Percentiles rank a stretch among this genome's conserved stretches.
These are phyloP conservation scores for Hyaloscypha bicolor DNA, from an alignment of 495 filamentous ascomycete genomes.

Conservation along the genomic window DNA sequence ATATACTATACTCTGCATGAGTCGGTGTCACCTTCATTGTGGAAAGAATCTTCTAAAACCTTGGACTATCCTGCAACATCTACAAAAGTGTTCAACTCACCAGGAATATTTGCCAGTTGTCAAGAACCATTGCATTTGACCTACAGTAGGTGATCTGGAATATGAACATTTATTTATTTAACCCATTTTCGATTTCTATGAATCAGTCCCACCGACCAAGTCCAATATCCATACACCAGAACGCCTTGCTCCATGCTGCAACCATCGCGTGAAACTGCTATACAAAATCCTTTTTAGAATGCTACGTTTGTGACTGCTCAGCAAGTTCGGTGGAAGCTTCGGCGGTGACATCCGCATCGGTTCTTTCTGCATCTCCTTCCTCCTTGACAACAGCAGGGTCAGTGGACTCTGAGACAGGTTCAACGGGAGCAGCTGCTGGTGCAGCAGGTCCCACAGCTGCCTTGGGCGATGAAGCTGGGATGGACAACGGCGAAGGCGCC, in stretches of 20 bases:
- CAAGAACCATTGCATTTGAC: no score
- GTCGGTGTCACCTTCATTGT: no score
- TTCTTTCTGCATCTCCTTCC: constrained; percentile 34
- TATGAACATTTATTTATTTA: not conserved
- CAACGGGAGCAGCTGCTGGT: constrained; percentile 12
- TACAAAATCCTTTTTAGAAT: not conserved
- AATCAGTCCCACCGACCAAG: not conserved
- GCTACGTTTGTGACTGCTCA: constrained; percentile 12
- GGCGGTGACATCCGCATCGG: constrained; percentile 33
- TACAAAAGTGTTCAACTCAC: no score
- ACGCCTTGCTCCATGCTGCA: not conserved
- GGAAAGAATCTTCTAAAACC: no score
- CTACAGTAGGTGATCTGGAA: no score
- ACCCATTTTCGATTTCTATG: not conserved
- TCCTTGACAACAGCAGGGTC: constrained; percentile 28
- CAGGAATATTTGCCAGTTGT: no score
- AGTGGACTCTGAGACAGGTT: constrained; percentile 1
- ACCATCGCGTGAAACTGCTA: not conserved
- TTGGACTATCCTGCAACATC: no score
- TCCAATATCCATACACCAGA: not conserved
- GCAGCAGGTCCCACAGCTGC: constrained; percentile 10
- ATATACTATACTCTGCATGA: no score
- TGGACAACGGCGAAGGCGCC: constrained; percentile 10
- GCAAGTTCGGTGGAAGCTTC: constrained; percentile 31
- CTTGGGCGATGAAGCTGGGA: constrained; percentile 7